Evolutionary conservation across 2,329 filamentous ascomycete species (phyloP), one percentile per base, ranked within the genome.

Genomic region (Fusarium siculi): DNA sequence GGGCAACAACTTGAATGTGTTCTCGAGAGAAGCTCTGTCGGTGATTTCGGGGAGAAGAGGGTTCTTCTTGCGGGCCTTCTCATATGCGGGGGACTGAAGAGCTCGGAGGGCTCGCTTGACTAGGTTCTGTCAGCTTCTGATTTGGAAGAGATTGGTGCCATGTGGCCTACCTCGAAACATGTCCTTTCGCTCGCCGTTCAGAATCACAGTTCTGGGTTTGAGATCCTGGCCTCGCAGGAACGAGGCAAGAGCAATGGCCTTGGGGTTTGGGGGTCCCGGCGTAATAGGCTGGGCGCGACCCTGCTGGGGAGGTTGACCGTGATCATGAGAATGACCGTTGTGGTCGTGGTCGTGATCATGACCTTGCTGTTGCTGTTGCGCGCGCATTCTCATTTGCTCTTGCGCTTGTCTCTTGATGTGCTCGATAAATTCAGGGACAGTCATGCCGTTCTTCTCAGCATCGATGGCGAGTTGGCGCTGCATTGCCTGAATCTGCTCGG

Each of bases 21-120:
- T 97, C 83, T 98, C 94, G 70, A 97, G 94, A 32, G 94, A 93
- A 49, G 93, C 91, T 75, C 94, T 93, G 84, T 98, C 94, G 71
- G 89, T 95, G 79, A 99, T 93, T 79, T 93, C 91, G 39, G 96
- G 96, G 9, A 98, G 91, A 50, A 94, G 89, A 10, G 94, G 90
- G 84, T 97, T 96, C 90, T 97, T 97, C 81, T 92, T 92, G 79
- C 92, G 89, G 66, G 94, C 94, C 86, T 97, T 97, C 77, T 91
- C 89, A 84, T 99, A 99, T 44, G 93, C 95, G 55, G 94, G 93
- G 28, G 95, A 96, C 82, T 97, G 87, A 60, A 99, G 88, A 34
- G 93, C 95, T 77, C 96, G 93, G 70, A 99, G 92, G 44, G 96
- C 96, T 81, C 96, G 94, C 88, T 98, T 98, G 82, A 99, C 96